phyloP scores from a whole-genome alignment of 23 red algal genomes.

The Gracilaria gracilis region DNA sequence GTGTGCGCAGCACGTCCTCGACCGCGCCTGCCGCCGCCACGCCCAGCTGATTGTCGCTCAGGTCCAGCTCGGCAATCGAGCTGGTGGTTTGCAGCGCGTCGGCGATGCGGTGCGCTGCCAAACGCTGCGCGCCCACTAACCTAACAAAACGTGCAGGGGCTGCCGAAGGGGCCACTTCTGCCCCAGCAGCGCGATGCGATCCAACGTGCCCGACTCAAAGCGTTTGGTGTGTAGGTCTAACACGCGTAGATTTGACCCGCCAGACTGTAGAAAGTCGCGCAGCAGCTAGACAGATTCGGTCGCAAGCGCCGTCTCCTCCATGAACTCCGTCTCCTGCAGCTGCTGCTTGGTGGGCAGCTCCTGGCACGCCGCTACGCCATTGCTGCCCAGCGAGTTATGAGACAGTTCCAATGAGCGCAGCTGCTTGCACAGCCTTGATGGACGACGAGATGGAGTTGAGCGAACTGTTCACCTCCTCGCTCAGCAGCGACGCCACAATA shows the following conservation, averaged over 20 bases:
- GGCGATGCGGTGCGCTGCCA: too few relatives aligned
- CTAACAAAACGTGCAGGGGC: too few relatives aligned
- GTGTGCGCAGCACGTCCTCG: too few relatives aligned
- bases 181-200: constrained; percentile 62
- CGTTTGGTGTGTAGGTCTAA: constrained; percentile 80
- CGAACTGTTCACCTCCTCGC: constrained; percentile 48
- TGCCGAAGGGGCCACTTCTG: constrained; percentile 68
- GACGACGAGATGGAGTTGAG: constrained; percentile 33
- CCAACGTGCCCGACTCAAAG: constrained; percentile 61
- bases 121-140: too few relatives aligned
- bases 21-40: too few relatives aligned
- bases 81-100: too few relatives aligned
- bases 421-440: constrained; percentile 29
- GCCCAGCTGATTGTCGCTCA: too few relatives aligned
- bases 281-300: constrained; percentile 74
- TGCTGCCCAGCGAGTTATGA: constrained; percentile 87
- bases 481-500: constrained; percentile 44
- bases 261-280: constrained; percentile 49
- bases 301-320: constrained; percentile 74
- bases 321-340: constrained; percentile 3
- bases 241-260: background rate
- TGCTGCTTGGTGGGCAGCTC: constrained; percentile 49
- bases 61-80: too few relatives aligned
- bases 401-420: too few relatives aligned
- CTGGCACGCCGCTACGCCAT: constrained; percentile 72